Base-by-base conservation (phyloP, 805 yeast genomes). In the Kuraishia capsulata region DNA sequence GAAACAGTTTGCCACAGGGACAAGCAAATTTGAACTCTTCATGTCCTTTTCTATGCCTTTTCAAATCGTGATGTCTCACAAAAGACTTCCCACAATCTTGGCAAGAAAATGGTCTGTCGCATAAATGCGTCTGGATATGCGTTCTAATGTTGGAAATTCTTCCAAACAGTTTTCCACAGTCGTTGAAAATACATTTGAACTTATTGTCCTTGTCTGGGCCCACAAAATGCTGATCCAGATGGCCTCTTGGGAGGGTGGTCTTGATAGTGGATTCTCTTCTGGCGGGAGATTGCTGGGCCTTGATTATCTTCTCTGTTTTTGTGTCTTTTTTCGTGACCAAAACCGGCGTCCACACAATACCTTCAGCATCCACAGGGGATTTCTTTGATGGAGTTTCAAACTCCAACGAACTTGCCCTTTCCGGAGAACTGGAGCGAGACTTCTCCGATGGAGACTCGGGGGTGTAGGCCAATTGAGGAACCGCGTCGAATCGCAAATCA, bases 121-220 rank as follows among this genome's bases (percentile, higher is more conserved):
- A 80, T 36, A 92, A 62, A 65, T 92, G 99, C 1, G 98, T 92
- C 56, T 92, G 98, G 40, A 92, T 89, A 57, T 92, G 99, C 0
- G 96, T 86, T 44, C 97, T 67, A 10, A 87, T 86, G 52, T 92
- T 92, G 59, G 94, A 94, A 35, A 96, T 69, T 52, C 98, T 70
- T 5, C 88, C 78, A 60, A 92, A 90, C 39, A 71, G 64, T 60
- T 92, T 88, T 8, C 84, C 82, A 61, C 99, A 92, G 39, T 69
- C 69, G 13, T 81, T 73, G 57, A 68, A 90, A 42, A 73, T 68
- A 59, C 99, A 92, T 28, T 78, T 69, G 61, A 72, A 94, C 23
- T 71, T 65, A 43, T 80, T 82, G 36, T 81, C 74, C 23, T 65
- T 73, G 46, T 83, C 81, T 5, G 96, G 88, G 1, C 95, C 95